These are phyloP conservation scores for Oidium heveae DNA, from an alignment of 2,329 filamentous ascomycete species.

Conservation along the genomic window DNA sequence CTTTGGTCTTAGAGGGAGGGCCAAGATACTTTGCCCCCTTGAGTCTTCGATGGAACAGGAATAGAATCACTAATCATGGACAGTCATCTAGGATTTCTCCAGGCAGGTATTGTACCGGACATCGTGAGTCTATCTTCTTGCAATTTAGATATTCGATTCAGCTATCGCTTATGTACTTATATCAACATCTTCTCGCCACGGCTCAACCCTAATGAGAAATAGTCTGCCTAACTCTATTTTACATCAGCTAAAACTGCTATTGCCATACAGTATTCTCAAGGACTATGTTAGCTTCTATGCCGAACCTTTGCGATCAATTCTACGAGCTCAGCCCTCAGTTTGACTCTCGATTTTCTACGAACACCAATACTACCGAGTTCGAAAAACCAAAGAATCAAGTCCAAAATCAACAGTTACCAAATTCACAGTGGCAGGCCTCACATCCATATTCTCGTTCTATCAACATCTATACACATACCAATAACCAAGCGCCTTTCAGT, in stretches of 20 bases:
- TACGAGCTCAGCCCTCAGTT: not conserved
- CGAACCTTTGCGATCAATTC: not conserved
- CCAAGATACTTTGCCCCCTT: not conserved
- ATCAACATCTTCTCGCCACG: not conserved
- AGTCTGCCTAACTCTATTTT: not conserved
- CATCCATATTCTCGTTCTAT: not conserved
- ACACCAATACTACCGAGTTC: not conserved
- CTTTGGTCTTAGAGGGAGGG: not conserved
- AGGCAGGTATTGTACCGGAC: not conserved
- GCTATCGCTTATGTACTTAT: not conserved
- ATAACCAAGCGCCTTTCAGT: conserved; percentile 9
- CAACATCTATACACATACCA: conserved; percentile 7
- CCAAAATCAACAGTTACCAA: not conserved
- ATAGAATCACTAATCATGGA: not conserved
- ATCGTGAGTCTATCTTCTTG: not conserved
- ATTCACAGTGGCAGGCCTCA: not conserved
- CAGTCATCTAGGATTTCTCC: not conserved
- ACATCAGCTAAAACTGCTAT: not conserved
- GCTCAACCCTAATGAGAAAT: not conserved
- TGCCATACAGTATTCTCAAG: not conserved
- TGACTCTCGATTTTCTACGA: not conserved
- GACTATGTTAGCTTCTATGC: conserved; percentile 1
- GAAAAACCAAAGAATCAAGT: not conserved
- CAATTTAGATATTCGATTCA: not conserved
- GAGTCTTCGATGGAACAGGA: not conserved